These are phyloP conservation scores for Citrullus amarus DNA, from an alignment of 306 rosid genomes.

Conservation along the genomic window DNA sequence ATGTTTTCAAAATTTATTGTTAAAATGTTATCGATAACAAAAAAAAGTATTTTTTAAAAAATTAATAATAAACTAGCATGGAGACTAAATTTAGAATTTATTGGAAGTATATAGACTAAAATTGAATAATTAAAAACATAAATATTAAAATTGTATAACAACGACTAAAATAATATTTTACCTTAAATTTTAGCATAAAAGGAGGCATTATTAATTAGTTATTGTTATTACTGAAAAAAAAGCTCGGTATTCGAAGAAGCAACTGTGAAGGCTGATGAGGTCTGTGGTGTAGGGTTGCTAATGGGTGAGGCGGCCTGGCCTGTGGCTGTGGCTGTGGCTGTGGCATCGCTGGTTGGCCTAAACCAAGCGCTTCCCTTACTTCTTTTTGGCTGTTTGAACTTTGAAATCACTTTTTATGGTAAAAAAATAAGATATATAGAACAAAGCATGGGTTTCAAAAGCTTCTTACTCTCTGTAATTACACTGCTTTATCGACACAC, in stretches of 20 bases:
- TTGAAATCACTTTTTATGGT: neutral
- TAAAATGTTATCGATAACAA: no score
- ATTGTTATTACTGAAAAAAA: neutral
- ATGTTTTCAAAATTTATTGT: no score
- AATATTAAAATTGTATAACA: no score
- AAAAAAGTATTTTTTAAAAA: no score
- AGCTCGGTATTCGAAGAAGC: neutral
- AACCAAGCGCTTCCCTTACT: neutral
- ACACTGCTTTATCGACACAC: constrained; percentile 29
- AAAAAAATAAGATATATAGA: neutral
- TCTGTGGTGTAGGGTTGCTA: neutral
- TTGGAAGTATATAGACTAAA: no score
- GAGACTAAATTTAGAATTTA: no score
- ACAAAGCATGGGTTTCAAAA: constrained; percentile 12
- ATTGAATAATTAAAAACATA: no score
- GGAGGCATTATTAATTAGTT: neutral
- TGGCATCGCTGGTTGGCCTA: neutral
- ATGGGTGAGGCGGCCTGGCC: neutral
- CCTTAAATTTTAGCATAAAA: no score
- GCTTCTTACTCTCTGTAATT: constrained; percentile 22
- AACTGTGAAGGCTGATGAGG: neutral
- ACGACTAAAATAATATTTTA: no score
- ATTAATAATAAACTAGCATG: no score
- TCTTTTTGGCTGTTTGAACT: neutral
- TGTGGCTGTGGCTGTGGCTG: neutral